These are phyloP conservation scores for Xerocomellus amylosporus DNA, from an alignment of 768 basidiomycete species.

Conservation along the genomic window DNA sequence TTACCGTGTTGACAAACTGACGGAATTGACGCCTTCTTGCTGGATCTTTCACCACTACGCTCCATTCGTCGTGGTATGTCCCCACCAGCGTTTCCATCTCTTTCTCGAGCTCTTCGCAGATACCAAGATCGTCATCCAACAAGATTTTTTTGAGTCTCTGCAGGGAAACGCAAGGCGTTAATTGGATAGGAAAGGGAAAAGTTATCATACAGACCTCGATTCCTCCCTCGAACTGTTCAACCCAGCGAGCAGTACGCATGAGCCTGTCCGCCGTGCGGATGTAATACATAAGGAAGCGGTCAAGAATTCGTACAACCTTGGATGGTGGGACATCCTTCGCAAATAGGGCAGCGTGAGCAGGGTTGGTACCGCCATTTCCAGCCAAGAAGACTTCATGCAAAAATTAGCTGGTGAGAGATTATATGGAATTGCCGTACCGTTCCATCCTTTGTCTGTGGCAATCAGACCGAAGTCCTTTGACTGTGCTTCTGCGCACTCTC, in stretches of 20 bases:
- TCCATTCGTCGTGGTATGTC: constrained; percentile 72
- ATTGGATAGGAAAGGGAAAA: background rate
- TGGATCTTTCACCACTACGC: constrained; percentile 55
- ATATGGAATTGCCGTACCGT: constrained; percentile 35
- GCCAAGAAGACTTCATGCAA: constrained; percentile 43
- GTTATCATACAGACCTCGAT: constrained; percentile 44
- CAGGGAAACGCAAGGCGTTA: background rate
- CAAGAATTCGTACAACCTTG: constrained; percentile 58
- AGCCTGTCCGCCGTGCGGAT: constrained; percentile 72
- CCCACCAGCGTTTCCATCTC: constrained; percentile 65
- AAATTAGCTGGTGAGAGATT: background rate
- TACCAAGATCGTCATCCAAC: constrained; percentile 68
- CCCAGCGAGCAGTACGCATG: constrained; percentile 70
- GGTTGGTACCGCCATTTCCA: constrained; percentile 66
- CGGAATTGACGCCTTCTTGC: constrained; percentile 48
- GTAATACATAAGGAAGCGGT: constrained; percentile 66
- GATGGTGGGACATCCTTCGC: constrained; percentile 65
- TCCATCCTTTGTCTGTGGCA: constrained; percentile 80
- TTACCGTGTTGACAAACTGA: constrained; percentile 64
- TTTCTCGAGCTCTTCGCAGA: constrained; percentile 64
- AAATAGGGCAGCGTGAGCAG: constrained; percentile 62
- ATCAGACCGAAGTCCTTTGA: constrained; percentile 73
- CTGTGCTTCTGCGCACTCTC: constrained; percentile 79
- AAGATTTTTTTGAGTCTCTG: constrained; percentile 62
- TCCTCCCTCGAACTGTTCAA: constrained; percentile 67